These are phyloP conservation scores for Taphrina wiesneri DNA, from an alignment of 1,139 yeast species.

Conservation along the genomic window DNA sequence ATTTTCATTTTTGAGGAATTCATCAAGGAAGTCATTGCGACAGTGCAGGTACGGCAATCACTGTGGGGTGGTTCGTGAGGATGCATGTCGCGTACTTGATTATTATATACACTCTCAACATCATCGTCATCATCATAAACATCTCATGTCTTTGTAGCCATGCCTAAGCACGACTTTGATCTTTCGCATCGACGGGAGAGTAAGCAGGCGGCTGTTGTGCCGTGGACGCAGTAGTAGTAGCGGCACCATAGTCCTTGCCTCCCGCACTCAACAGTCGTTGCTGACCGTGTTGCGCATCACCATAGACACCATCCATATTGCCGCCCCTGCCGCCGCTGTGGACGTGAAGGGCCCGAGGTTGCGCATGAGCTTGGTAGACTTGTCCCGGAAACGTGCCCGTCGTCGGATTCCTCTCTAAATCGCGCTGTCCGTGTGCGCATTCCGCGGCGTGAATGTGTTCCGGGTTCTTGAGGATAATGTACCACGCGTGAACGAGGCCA, in stretches of 20 bases:
- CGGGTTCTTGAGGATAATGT: slow-evolving; percentile 51
- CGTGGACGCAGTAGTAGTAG: neutral
- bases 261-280: slow-evolving; percentile 16
- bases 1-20: slow-evolving; percentile 23
- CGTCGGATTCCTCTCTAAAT: slow-evolving; percentile 18
- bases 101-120: neutral
- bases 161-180: neutral
- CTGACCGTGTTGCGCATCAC: neutral
- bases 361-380: slow-evolving; percentile 6
- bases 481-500: slow-evolving; percentile 56
- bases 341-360: neutral
- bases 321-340: neutral
- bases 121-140: neutral
- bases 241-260: slow-evolving; percentile 17
- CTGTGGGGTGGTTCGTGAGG: slow-evolving; percentile 19
- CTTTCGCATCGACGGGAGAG: slow-evolving; percentile 7
- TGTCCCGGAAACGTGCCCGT: slow-evolving; percentile 21
- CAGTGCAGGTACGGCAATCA: slow-evolving; percentile 41
- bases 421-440: slow-evolving; percentile 4
- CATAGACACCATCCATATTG: slow-evolving; percentile 28
- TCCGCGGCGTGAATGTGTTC: slow-evolving; percentile 38
- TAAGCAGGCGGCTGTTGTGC: slow-evolving; percentile 23
- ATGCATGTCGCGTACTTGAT: neutral
- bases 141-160: neutral
- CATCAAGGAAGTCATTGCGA: slow-evolving; percentile 35